phyloP scores from a whole-genome alignment of 768 basidiomycete species.

The Macrocybe gigantea region DNA sequence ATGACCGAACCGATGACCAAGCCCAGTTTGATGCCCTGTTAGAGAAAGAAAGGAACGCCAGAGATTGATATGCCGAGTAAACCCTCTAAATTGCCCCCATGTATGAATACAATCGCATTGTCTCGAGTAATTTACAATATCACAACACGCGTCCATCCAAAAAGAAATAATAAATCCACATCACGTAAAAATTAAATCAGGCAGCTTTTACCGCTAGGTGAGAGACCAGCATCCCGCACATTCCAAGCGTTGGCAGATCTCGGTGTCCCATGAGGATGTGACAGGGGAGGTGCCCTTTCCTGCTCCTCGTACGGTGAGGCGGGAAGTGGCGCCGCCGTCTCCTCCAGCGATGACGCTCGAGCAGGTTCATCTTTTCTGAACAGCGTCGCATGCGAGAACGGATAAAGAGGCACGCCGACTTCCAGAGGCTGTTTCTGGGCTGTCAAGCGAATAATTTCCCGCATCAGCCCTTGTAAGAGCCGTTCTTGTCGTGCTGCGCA shows the following conservation, averaged over 20 bases:
- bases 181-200: neutral
- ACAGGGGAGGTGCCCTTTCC: constrained; percentile 13
- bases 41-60: constrained; percentile 49
- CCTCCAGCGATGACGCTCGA: constrained; percentile 19
- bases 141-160: neutral
- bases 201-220: constrained; percentile 12
- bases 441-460: constrained; percentile 79
- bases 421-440: constrained; percentile 75
- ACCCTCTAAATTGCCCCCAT: neutral
- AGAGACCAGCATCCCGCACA: constrained; percentile 20
- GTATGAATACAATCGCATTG: constrained; percentile 5
- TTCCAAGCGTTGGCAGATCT: constrained; percentile 3
- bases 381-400: constrained; percentile 65
- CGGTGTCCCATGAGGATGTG: constrained; percentile 7
- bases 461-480: constrained; percentile 77
- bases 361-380: constrained; percentile 45
- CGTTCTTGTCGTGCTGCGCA: constrained; percentile 73
- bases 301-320: constrained; percentile 29
- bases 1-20: constrained; percentile 41
- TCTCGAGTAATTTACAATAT: neutral
- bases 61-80: constrained; percentile 9
- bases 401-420: constrained; percentile 76
- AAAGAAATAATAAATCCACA: neutral
- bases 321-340: constrained; percentile 31
- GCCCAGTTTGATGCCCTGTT: constrained; percentile 53